phyloP scores from a whole-genome alignment of 2,329 filamentous ascomycete genomes.

The Zopfia rhizophila region DNA sequence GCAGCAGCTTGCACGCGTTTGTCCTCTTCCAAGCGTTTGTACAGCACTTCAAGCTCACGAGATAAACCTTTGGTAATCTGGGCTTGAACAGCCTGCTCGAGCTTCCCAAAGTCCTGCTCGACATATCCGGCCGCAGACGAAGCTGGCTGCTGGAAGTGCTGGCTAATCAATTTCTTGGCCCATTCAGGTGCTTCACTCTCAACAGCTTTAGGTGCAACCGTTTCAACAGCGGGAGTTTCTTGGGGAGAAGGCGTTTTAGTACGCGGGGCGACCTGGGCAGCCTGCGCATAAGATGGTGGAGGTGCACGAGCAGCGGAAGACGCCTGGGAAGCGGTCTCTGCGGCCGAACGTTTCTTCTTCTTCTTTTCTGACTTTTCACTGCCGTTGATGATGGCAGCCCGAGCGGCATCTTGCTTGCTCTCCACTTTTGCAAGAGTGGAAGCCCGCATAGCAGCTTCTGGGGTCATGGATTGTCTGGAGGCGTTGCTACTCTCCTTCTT shows the following conservation, averaged over 20 bases:
- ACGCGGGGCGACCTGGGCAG: constrained; percentile 45
- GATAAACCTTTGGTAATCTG: constrained; percentile 59
- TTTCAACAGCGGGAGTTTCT: constrained; percentile 20
- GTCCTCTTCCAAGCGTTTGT: constrained; percentile 75
- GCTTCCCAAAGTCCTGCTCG: constrained; percentile 63
- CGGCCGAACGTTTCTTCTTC: constrained; percentile 72
- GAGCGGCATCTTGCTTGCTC: constrained; percentile 54
- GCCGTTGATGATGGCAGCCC: constrained; percentile 53
- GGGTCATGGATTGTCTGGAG: constrained; percentile 46
- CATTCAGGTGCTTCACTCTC: constrained; percentile 47
- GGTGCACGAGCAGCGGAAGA: constrained; percentile 35
- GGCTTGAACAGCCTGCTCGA: constrained; percentile 59
- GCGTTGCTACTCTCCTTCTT: constrained; percentile 47
- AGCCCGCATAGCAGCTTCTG: constrained; percentile 52
- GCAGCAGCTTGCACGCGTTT: constrained; percentile 71
- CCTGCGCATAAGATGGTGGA: constrained; percentile 54
- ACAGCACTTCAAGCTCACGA: constrained; percentile 65
- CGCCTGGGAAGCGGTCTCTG: constrained; percentile 60
- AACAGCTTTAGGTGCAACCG: constrained; percentile 28
- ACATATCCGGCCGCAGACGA: constrained; percentile 25
- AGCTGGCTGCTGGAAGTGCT: constrained; percentile 35
- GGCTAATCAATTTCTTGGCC: constrained; percentile 48
- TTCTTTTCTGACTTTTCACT: constrained; percentile 62
- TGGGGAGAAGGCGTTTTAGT: constrained; percentile 44
- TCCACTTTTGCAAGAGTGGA: constrained; percentile 55